These are phyloP conservation scores for Ganoderma sp. DNA, from an alignment of 1,284 basidiomycete genomes.

Conservation along the genomic window DNA sequence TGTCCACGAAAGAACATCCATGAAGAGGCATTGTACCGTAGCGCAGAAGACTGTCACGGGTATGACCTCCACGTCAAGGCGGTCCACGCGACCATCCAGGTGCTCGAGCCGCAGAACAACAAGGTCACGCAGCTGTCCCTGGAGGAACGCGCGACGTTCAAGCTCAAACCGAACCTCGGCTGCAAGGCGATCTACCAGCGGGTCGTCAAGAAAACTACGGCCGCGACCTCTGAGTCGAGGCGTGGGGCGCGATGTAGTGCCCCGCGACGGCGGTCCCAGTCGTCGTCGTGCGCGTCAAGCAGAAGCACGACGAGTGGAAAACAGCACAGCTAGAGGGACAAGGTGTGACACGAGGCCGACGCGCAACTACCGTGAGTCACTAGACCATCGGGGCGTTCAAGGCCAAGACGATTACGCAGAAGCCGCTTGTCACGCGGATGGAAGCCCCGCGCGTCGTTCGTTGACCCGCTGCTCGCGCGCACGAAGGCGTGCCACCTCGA, in stretches of 20 bases:
- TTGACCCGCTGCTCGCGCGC: no score
- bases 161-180: slow-evolving; percentile 90
- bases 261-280: slow-evolving; percentile 87
- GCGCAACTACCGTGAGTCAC: no score
- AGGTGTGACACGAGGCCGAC: no score
- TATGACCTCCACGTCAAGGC: slow-evolving; percentile 99
- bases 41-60: slow-evolving; percentile 97
- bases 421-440: no score
- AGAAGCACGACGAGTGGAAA: no score
- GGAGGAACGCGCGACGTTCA: slow-evolving; percentile 86
- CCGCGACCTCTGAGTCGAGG: slow-evolving; percentile 73
- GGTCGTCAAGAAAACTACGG: slow-evolving; percentile 38
- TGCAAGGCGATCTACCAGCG: slow-evolving; percentile 95
- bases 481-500: no score
- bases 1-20: slow-evolving; percentile 83
- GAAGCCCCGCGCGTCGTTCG: no score
- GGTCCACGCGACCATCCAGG: slow-evolving; percentile 89
- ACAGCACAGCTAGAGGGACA: no score
- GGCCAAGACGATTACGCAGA: no score
- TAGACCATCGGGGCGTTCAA: no score
- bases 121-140: slow-evolving; percentile 84
- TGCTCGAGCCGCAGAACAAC: slow-evolving; percentile 92
- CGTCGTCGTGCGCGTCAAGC: no score
- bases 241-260: slow-evolving; percentile 90
- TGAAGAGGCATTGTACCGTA: slow-evolving; percentile 96